Conservation (phyloP, 768 basidiomycete species). For the Cystobasidium tubakii region DNA sequence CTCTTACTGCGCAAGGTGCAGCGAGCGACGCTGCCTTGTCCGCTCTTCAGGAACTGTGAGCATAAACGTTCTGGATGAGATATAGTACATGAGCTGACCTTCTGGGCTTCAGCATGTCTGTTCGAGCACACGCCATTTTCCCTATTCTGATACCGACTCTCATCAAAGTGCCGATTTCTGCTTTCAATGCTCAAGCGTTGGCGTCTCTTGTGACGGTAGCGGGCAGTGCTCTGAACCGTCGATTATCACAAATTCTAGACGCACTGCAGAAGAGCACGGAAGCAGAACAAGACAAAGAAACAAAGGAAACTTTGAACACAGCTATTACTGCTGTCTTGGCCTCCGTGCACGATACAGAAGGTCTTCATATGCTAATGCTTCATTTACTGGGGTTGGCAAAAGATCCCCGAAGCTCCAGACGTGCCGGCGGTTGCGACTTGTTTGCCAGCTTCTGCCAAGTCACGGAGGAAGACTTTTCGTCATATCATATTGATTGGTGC, state of each 20-base stretch:
- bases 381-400: constrained; percentile 85
- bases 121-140: constrained; percentile 91
- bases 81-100: not conserved
- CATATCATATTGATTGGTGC: constrained; percentile 84
- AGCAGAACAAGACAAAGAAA: constrained; percentile 60
- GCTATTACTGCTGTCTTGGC: constrained; percentile 67
- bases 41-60: constrained; percentile 89
- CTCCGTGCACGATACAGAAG: constrained; percentile 78
- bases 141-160: constrained; percentile 91
- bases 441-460: constrained; percentile 78
- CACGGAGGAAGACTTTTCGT: constrained; percentile 69
- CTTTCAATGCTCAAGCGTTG: constrained; percentile 88
- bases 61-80: constrained; percentile 38
- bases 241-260: constrained; percentile 69
- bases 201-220: constrained; percentile 89
- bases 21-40: constrained; percentile 92
- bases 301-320: constrained; percentile 64
- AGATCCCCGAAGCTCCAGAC: constrained; percentile 62
- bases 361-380: constrained; percentile 82
- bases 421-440: constrained; percentile 70
- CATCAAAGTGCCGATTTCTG: constrained; percentile 80
- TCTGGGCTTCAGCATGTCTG: constrained; percentile 53
- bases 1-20: constrained; percentile 83
- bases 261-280: constrained; percentile 75
- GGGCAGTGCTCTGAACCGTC: constrained; percentile 76